Base-by-base conservation (phyloP, 768 basidiomycete genomes). In the Daedaleopsis sinensis region DNA sequence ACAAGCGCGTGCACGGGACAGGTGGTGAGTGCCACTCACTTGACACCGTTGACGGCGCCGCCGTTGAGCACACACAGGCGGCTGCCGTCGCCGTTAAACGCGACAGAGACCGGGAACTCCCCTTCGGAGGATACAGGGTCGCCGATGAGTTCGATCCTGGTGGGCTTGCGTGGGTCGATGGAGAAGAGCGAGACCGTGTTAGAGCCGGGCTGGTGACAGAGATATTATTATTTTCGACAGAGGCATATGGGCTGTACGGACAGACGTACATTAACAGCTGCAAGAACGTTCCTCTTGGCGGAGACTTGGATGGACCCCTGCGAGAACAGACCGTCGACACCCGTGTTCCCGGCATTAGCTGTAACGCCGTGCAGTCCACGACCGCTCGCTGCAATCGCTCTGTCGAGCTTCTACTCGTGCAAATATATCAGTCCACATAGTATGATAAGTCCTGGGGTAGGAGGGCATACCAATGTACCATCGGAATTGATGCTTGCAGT, bases 71-170 rank as follows among this genome's bases (percentile, higher is more conserved):
- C 75, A 50, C 77, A 79, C 0, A 74, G 65, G 10, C 65, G 68
- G 46, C 60, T 72, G 18, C 72, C 75, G 19, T 70, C 70, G 32
- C 60, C 57, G 62, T 72, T 77, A 59, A 77, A 71, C 5, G 74
- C 69, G 24, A 79, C 52, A 0, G 81, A 80, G 52, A 83, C 69
- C n/a, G 82, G 82, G 74, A 83, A 84, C 51, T 84, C 79, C 13
- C 83, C 82, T 3, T 76, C 78, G 16, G 73, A 76, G 13, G 75
- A 72, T 2, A 79, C 72, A 7, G 83, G 82, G 32, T 72, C 68
- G 0, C 82, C 82, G 44, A 83, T 72, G 72, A 78, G 74, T 9
- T 57, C 65, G 36, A 84, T 69, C 39, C 72, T 67, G 2, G 78
- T 74, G 0, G 82, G 82, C 65, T 80, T 71, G 21, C 62, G 67